These are phyloP conservation scores for Scleroderma citrinum DNA, from an alignment of 768 basidiomycete genomes.

Conservation along the genomic window DNA sequence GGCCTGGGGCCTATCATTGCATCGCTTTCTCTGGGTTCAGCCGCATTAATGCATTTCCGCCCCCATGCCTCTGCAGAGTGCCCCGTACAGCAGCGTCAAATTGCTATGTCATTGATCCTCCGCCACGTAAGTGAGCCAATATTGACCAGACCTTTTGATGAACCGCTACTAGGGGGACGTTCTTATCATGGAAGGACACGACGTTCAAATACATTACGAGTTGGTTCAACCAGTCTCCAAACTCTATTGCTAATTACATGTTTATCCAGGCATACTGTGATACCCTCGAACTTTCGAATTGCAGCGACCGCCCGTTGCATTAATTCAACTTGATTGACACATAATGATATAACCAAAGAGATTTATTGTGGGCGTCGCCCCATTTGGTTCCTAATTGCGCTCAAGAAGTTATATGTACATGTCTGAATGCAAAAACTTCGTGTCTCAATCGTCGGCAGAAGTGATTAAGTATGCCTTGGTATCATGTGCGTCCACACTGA, in stretches of 20 bases:
- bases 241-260: constrained; percentile 1
- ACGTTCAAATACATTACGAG: constrained; percentile 68
- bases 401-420: neutral
- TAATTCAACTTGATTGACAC: too few relatives aligned
- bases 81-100: constrained; percentile 19
- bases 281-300: constrained; percentile 70
- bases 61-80: constrained; percentile 34
- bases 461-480: constrained; percentile 46
- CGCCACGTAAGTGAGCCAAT: constrained; percentile 48
- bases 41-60: constrained; percentile 79
- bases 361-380: too few relatives aligned
- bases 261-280: constrained; percentile 60
- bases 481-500: constrained; percentile 44
- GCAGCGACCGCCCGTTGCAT: constrained; percentile 76
- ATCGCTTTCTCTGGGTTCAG: constrained; percentile 69
- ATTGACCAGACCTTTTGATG: neutral
- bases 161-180: constrained; percentile 57
- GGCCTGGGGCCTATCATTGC: constrained; percentile 72
- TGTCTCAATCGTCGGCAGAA: neutral
- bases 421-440: neutral
- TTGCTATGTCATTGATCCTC: constrained; percentile 51
- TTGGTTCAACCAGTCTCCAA: constrained; percentile 16
- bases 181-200: constrained; percentile 69
- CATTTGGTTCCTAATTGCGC: neutral
- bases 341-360: too few relatives aligned